phyloP scores from a whole-genome alignment of 306 rosid genomes.

The Sophora flavescens region DNA sequence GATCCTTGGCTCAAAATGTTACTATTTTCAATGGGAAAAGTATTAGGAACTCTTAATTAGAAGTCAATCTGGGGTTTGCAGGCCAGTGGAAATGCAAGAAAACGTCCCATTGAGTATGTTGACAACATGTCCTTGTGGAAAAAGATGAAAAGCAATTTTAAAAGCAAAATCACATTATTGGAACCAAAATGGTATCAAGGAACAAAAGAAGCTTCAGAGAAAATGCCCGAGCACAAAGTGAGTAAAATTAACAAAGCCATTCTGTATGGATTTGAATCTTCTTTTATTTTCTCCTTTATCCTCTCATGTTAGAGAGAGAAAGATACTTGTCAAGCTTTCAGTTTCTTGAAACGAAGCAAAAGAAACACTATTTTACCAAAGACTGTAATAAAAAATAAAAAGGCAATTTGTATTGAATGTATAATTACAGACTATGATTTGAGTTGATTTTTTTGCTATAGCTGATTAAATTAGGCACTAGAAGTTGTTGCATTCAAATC shows the following conservation, averaged over 20 bases:
- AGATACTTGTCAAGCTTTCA: background rate
- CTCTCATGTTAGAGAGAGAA: no score
- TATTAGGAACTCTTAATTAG: background rate
- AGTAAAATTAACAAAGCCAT: background rate
- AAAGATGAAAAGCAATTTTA: conserved; percentile 38
- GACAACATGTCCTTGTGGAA: conserved; percentile 39
- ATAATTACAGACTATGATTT: background rate
- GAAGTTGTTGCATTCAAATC: conserved; percentile 9
- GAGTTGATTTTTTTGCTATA: background rate
- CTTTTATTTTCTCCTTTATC: no score
- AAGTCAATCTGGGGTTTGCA: conserved; percentile 39
- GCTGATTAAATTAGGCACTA: conserved; percentile 8
- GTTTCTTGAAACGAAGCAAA: background rate
- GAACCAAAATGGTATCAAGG: conserved; percentile 52
- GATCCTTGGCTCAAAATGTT: background rate
- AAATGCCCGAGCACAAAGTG: conserved; percentile 46
- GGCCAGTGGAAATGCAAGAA: conserved; percentile 48
- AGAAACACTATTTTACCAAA: no score
- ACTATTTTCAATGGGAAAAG: background rate
- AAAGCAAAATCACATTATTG: conserved; percentile 45
- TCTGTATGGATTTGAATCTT: no score
- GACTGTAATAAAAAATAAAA: background rate
- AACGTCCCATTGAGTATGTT: conserved; percentile 55
- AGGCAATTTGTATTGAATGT: background rate
- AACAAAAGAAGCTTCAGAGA: conserved; percentile 29